Percentiles rank a stretch among this genome's conserved stretches.
Conservation (phyloP, 2,329 filamentous ascomycete genomes). For the Hypoxylon sp. region DNA sequence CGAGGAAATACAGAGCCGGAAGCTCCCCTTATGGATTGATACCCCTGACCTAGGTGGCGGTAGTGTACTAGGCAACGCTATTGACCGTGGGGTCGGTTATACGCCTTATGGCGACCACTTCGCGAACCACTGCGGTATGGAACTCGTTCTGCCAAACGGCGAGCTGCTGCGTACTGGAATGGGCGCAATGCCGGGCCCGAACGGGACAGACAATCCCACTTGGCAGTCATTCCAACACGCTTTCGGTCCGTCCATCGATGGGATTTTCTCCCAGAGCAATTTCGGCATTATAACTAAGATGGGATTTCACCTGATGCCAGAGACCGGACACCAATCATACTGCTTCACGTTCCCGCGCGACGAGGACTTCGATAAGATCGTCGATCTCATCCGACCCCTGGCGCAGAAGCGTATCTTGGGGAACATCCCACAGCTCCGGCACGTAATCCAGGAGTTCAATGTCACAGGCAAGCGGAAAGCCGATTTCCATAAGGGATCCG, state of each 20-base stretch:
- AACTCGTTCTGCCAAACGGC: slow-evolving; percentile 60
- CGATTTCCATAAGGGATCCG: slow-evolving; percentile 45
- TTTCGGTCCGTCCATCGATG: slow-evolving; percentile 57
- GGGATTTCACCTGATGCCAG: slow-evolving; percentile 60
- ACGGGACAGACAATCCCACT: slow-evolving; percentile 54
- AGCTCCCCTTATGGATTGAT: slow-evolving; percentile 57
- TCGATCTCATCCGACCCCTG: slow-evolving; percentile 55
- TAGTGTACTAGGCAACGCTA: slow-evolving; percentile 59
- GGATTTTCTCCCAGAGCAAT: slow-evolving; percentile 65
- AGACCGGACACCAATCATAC: slow-evolving; percentile 55
- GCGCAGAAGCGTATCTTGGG: slow-evolving; percentile 59
- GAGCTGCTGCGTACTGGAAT: slow-evolving; percentile 61
- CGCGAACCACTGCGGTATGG: slow-evolving; percentile 53
- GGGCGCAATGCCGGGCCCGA: slow-evolving; percentile 58
- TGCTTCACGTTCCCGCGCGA: slow-evolving; percentile 55
- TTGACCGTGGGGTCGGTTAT: slow-evolving; percentile 62
- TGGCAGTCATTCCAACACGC: slow-evolving; percentile 57
- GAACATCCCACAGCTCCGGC: slow-evolving; percentile 61
- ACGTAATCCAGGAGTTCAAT: slow-evolving; percentile 59
- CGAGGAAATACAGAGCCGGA: slow-evolving; percentile 52
- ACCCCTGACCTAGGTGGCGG: slow-evolving; percentile 58
- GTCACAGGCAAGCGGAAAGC: slow-evolving; percentile 57
- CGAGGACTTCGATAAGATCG: slow-evolving; percentile 45
- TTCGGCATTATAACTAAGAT: slow-evolving; percentile 68
- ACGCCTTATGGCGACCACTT: slow-evolving; percentile 59